These are phyloP conservation scores for Venturia pyrina DNA, from an alignment of 2,329 filamentous ascomycete genomes.

Conservation along the genomic window DNA sequence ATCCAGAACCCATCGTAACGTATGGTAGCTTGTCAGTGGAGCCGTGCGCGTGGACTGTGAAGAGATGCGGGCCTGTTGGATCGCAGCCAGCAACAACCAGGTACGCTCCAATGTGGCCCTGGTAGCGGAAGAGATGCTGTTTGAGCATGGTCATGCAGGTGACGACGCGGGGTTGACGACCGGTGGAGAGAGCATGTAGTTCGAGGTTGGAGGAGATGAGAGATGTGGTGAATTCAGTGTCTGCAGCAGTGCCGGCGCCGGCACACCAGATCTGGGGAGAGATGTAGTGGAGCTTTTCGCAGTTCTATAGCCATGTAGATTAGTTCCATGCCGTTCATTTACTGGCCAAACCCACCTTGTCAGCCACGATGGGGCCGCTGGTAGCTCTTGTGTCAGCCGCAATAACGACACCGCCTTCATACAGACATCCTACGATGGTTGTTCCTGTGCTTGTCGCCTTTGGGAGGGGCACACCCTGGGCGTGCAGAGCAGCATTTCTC, in stretches of 20 bases:
- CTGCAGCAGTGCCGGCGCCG: constrained; percentile 91
- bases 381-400: constrained; percentile 97
- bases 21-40: constrained; percentile 98
- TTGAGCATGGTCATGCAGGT: constrained; percentile 99
- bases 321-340: constrained; percentile 14
- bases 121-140: constrained; percentile 97
- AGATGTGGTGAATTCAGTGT: constrained; percentile 97
- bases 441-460: constrained; percentile 98
- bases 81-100: constrained; percentile 95
- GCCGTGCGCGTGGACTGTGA: constrained; percentile 97
- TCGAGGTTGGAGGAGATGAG: constrained; percentile 98
- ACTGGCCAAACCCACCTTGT: constrained; percentile 54
- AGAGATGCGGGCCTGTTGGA: constrained; percentile 87
- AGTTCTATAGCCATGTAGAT: constrained; percentile 55
- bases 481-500: constrained; percentile 93
- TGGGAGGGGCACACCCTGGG: constrained; percentile 84
- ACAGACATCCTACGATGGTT: constrained; percentile 96
- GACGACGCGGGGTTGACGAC: constrained; percentile 91
- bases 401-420: constrained; percentile 93
- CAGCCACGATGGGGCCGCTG: constrained; percentile 93
- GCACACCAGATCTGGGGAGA: constrained; percentile 98
- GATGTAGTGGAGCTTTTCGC: constrained; percentile 99
- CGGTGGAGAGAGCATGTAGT: constrained; percentile 90
- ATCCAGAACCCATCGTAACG: constrained; percentile 97
- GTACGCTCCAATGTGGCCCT: constrained; percentile 96